These are phyloP conservation scores for Botrytis sinoallii DNA, from an alignment of 2,329 filamentous ascomycete species.

Conservation along the genomic window DNA sequence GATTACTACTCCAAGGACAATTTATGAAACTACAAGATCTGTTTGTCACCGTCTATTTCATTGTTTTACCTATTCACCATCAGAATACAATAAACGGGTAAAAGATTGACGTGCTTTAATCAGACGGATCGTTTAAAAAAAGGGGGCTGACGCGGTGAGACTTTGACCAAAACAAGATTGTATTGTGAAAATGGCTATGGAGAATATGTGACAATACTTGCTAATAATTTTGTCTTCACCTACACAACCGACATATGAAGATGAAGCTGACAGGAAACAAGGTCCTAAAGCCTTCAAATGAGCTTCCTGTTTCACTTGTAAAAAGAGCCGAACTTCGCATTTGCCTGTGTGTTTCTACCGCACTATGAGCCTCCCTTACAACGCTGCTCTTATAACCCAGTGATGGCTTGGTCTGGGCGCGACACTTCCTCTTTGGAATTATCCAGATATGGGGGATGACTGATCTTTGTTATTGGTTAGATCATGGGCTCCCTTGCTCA, in stretches of 20 bases:
- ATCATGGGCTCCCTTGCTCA: too few species aligned
- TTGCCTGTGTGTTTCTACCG: neutral
- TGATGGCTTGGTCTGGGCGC: neutral
- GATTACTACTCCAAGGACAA: accelerated
- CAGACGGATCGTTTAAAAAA: neutral
- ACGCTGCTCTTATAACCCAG: neutral
- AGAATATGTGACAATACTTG: neutral
- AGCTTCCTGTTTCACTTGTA: too few species aligned
- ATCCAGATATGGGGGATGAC: neutral
- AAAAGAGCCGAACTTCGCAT: neutral
- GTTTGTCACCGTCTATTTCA: neutral
- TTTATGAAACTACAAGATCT: neutral
- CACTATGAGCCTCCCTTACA: accelerated
- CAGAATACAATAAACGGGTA: neutral
- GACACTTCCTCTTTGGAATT: too few species aligned
- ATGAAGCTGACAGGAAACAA: neutral
- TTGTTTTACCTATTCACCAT: neutral
- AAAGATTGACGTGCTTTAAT: neutral
- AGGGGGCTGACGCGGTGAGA: neutral
- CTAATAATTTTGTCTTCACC: neutral
- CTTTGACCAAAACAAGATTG: neutral
- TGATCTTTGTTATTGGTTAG: neutral
- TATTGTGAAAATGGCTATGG: neutral
- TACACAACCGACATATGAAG: neutral
- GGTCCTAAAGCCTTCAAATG: neutral